phyloP scores from a whole-genome alignment of 139 green algal genomes.

The Micromonas commoda region DNA sequence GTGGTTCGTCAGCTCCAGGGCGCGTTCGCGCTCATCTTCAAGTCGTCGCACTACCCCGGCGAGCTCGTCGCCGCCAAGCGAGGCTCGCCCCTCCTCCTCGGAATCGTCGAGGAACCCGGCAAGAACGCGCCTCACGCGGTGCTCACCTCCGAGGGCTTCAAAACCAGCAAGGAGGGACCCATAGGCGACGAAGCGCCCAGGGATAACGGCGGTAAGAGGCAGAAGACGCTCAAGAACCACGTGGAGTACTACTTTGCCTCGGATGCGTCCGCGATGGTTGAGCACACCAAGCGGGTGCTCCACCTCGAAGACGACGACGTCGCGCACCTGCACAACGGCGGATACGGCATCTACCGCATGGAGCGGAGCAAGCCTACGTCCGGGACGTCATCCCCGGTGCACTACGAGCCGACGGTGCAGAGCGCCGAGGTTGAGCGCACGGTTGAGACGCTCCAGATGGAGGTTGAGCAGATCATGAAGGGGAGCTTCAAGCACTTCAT shows the following conservation, averaged over 20 bases:
- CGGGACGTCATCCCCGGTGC: not conserved
- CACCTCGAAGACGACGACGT: constrained; percentile 95
- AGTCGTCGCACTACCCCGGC: constrained; percentile 85
- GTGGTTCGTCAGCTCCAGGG: constrained; percentile 91
- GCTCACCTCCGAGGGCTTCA: not conserved
- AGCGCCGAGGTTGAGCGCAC: constrained; percentile 54
- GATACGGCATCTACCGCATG: constrained; percentile 38
- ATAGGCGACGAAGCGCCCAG: constrained; percentile 8
- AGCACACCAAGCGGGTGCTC: constrained; percentile 95
- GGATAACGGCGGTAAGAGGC: not conserved
- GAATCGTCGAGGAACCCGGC: constrained; percentile 48
- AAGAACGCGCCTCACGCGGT: not conserved
- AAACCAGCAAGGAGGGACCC: not conserved
- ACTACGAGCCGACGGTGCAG: constrained; percentile 9
- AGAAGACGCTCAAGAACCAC: not conserved
- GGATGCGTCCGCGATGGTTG: constrained; percentile 89
- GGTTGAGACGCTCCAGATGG: constrained; percentile 82
- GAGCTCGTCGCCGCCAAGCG: constrained; percentile 95
- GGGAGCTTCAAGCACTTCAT: constrained; percentile 92
- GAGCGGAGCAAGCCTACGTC: not conserved
- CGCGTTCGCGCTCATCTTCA: constrained; percentile 93
- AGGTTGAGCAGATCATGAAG: constrained; percentile 97
- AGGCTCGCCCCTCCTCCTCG: constrained; percentile 86
- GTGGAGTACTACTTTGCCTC: constrained; percentile 92
- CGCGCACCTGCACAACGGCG: constrained; percentile 61